A percentile compares a stretch with the other conserved stretches of the same genome.
Evolutionary conservation across 2,329 filamentous ascomycete species (phyloP).

Genomic region (Colletotrichum ledebouriae): DNA sequence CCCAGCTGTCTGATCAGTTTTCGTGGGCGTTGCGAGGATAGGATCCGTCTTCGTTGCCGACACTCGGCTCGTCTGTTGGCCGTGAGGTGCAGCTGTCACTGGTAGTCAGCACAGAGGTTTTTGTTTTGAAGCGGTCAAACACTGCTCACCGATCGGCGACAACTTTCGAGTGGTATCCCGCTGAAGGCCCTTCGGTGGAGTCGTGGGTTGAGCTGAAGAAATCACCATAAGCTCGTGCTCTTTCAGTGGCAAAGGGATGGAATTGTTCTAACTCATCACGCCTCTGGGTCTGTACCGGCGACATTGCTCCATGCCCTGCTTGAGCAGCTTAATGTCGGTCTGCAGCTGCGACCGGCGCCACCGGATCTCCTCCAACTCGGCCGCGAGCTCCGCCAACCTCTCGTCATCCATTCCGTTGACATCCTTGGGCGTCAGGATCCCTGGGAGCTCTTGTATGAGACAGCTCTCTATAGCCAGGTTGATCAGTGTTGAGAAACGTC

Average conservation of each 20-base stretch:
- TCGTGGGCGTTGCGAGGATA: not conserved
- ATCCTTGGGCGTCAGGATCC: constrained; percentile 55
- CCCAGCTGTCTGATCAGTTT: not conserved
- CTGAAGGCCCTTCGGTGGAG: not conserved
- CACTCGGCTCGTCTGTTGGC: not conserved
- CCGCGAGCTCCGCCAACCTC: constrained; percentile 47
- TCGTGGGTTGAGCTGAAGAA: not conserved
- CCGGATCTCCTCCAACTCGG: constrained; percentile 49
- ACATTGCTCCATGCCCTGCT: constrained; percentile 43
- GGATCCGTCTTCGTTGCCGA: not conserved
- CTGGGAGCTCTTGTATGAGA: constrained; percentile 56
- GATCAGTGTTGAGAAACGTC: no score
- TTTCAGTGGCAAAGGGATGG: not conserved
- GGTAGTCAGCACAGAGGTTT: not conserved
- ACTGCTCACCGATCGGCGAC: not conserved
- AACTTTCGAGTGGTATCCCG: not conserved
- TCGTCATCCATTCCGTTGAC: constrained; percentile 53
- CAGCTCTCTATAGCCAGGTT: constrained; percentile 64
- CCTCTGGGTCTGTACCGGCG: constrained; percentile 39
- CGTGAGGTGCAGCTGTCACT: constrained; percentile 3
- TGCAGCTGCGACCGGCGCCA: constrained; percentile 37
- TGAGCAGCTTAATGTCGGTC: constrained; percentile 40
- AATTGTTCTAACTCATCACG: not conserved
- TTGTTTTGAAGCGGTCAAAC: not conserved
- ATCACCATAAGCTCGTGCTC: not conserved